phyloP scores from a whole-genome alignment of 2,329 filamentous ascomycete genomes.

The Orbilia brochopaga region DNA sequence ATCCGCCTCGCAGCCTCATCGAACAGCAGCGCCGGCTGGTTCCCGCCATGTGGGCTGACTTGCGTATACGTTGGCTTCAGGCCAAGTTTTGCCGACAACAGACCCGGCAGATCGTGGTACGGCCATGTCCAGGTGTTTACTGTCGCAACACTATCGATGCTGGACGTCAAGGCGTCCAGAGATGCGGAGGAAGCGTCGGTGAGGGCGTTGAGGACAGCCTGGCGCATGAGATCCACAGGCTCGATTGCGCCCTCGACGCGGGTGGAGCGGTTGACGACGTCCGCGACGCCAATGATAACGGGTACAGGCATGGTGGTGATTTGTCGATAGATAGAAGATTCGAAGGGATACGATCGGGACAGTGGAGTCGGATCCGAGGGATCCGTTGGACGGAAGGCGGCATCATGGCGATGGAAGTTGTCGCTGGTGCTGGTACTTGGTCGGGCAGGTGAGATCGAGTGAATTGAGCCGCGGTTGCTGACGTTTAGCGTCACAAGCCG shows the following conservation, averaged over 20 bases:
- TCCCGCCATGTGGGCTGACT: conserved; percentile 68
- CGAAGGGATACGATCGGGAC: not conserved
- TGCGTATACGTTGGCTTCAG: conserved; percentile 61
- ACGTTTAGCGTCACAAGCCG: too few relatives aligned
- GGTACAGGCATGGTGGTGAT: conserved; percentile 57
- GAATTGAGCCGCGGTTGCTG: too few relatives aligned
- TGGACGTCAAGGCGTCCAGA: conserved; percentile 58
- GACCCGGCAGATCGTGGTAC: conserved; percentile 66
- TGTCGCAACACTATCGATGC: conserved; percentile 67
- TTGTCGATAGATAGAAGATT: not conserved
- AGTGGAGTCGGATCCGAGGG: not conserved
- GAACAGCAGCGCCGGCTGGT: conserved; percentile 68
- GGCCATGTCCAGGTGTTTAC: conserved; percentile 72
- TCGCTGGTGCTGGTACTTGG: too few relatives aligned
- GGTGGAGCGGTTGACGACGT: conserved; percentile 66
- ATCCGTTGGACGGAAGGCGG: too few relatives aligned
- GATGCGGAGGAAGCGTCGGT: conserved; percentile 60
- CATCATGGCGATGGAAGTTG: too few relatives aligned
- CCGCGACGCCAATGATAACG: conserved; percentile 69
- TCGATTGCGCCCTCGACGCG: conserved; percentile 65
- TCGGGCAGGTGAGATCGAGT: too few relatives aligned
- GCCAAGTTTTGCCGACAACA: conserved; percentile 63
- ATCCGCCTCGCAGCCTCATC: conserved; percentile 69
- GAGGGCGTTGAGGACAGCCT: conserved; percentile 64
- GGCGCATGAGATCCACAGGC: conserved; percentile 66